Percentiles rank a stretch among this genome's conserved stretches.
Evolutionary conservation across 345 rosid species (phyloP).

Genomic region (Mangifera indica): DNA sequence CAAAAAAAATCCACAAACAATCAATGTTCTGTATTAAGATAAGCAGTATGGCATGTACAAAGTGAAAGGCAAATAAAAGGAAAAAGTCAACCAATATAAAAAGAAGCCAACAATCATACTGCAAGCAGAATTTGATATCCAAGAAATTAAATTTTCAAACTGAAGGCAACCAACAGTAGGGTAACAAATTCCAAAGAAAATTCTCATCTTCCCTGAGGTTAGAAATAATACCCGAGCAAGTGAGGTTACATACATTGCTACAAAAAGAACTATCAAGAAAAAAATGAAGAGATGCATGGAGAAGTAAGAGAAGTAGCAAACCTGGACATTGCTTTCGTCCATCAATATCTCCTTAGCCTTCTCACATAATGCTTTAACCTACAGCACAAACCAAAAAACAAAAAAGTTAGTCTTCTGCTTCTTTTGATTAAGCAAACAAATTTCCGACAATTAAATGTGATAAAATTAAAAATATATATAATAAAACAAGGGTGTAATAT

Average conservation of each 20-base stretch:
- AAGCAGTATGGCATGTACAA: not conserved
- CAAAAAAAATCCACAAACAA: no score
- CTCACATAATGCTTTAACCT: no score
- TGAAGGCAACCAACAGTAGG: not conserved
- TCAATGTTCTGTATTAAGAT: no score
- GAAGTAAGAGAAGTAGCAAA: constrained; percentile 19
- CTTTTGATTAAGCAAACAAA: not conserved
- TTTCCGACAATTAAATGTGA: not conserved
- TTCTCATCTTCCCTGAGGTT: not conserved
- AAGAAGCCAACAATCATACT: not conserved
- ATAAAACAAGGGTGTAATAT: not conserved
- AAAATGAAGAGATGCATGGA: no score
- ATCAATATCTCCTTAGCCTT: constrained; percentile 92
- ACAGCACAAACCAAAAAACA: constrained; percentile 12
- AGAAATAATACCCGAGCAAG: constrained; percentile 8
- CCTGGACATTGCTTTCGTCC: constrained; percentile 99
- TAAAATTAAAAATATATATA: not conserved
- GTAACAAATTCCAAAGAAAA: constrained; percentile 10
- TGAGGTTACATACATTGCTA: constrained; percentile 1
- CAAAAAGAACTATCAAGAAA: not conserved
- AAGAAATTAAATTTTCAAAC: constrained; percentile 3
- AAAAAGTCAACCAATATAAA: not conserved
- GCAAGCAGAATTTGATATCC: constrained; percentile 6
- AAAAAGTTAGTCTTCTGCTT: not conserved
- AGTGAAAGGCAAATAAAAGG: not conserved